These are phyloP conservation scores for Pleodorina starrii DNA, from an alignment of 139 green algal species.

Conservation along the genomic window DNA sequence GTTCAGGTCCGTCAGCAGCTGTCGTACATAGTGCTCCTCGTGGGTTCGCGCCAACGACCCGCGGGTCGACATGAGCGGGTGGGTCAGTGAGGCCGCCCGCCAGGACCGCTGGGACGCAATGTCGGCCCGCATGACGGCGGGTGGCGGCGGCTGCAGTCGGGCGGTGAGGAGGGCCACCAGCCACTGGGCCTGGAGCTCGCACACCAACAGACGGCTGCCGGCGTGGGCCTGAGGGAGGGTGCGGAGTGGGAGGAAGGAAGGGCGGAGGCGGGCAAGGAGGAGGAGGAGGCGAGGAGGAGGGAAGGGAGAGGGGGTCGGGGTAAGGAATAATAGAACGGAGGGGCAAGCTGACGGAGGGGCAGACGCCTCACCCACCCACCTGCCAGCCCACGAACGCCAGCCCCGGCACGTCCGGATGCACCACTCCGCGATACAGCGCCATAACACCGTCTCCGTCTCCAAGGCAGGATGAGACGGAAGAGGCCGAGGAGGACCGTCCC, in stretches of 20 bases:
- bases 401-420: constrained; percentile 26
- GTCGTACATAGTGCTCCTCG: not conserved
- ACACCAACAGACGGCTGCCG: not conserved
- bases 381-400: constrained; percentile 31
- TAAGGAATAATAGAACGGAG: not conserved
- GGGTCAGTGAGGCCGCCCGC: not conserved
- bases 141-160: not conserved
- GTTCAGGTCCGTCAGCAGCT: constrained; percentile 5
- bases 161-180: constrained; percentile 24
- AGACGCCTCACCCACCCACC: not conserved
- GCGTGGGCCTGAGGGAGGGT: not conserved
- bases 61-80: not conserved
- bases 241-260: not conserved
- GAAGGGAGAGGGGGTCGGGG: not conserved
- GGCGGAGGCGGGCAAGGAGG: not conserved
- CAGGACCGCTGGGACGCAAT: not conserved
- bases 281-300: not conserved
- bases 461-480: no score
- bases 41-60: not conserved
- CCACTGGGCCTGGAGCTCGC: constrained; percentile 46
- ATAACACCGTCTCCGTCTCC: no score
- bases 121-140: not conserved
- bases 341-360: not conserved
- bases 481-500: not conserved
- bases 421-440: constrained; percentile 7